Evolutionary conservation across 345 rosid genomes (phyloP), one percentile per base, ranked within the genome.

Genomic region (Arabidopsis suecica): DNA sequence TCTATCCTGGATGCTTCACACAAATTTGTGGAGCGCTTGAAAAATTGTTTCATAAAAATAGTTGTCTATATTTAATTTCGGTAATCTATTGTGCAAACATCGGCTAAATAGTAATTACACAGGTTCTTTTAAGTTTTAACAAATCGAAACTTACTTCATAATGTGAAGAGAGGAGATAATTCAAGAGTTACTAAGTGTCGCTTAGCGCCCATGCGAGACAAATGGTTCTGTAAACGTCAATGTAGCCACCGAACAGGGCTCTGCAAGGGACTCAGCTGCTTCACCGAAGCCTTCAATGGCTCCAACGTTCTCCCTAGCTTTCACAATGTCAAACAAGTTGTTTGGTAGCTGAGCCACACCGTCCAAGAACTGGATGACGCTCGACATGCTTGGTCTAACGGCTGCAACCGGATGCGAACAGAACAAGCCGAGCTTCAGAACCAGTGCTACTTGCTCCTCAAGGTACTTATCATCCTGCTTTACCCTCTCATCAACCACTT

Each of bases 381-480:
- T 53, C 16, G 8, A 51, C 63, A 63, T 62, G 69, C 7, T 63
- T 6, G 89, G 89, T 72, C 84, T 78, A 0, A 48, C 14, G 8
- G 33, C 78, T 11, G 83, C 75, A 11, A 53, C 50, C 7, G 47
- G 10, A 32, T 74, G 78, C 13, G 80, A 74, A 53, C 85, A 85
- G 20, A 83, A 65, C 50, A 81, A 56, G 0, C 86, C 82, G 2
- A 85, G 74, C 7, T 74, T 83, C 34, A 85, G 34, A 54, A 85
- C 79, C 58, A 79, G 0, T 42, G 32, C 71, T 61, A 81, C 61
- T 72, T 83, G 82, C 36, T 81, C 86, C 59, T 32, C 76, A 0
- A 25, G 55, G 53, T 38, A 82, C 7, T 8, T 51, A 22, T 5
- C 64, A 28, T 50, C 59, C 6, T 54, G 36, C 64, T 65, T 34